phyloP scores from a whole-genome alignment of 371 early-diverging fungal species.

The Neoconidiobolus thromboides region DNA sequence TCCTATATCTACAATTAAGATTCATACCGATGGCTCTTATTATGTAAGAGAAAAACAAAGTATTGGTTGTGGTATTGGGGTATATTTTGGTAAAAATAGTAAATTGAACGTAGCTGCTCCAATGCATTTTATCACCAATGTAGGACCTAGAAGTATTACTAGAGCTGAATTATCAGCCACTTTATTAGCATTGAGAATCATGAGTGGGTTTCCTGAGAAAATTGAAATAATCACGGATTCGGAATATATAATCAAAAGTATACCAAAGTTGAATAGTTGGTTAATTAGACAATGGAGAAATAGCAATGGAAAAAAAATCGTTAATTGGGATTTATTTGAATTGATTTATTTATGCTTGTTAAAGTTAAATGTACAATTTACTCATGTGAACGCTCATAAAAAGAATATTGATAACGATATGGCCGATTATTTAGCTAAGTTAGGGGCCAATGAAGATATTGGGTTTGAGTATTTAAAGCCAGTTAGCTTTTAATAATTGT shows the following conservation, averaged over 20 bases:
- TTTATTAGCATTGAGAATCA: neutral
- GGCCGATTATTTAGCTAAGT: neutral
- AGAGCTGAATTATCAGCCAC: neutral
- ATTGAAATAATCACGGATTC: neutral
- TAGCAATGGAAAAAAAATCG: neutral
- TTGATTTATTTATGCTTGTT: neutral
- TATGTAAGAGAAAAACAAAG: neutral
- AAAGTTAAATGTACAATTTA: neutral
- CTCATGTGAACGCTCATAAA: neutral
- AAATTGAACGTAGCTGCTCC: neutral
- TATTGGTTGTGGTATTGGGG: slow-evolving; percentile 1
- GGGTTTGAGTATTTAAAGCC: neutral
- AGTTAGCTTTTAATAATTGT: neutral
- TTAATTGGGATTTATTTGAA: neutral
- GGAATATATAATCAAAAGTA: neutral
- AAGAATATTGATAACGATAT: neutral
- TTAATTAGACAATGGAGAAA: neutral
- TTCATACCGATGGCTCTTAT: neutral
- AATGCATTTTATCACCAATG: neutral
- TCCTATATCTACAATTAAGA: neutral
- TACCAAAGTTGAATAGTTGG: neutral
- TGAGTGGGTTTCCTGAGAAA: neutral
- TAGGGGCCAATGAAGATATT: neutral
- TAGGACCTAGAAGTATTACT: neutral
- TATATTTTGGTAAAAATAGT: neutral